Evolutionary conservation across 164 flowering plant species (phyloP).

Genomic region (Stephania japonica): DNA sequence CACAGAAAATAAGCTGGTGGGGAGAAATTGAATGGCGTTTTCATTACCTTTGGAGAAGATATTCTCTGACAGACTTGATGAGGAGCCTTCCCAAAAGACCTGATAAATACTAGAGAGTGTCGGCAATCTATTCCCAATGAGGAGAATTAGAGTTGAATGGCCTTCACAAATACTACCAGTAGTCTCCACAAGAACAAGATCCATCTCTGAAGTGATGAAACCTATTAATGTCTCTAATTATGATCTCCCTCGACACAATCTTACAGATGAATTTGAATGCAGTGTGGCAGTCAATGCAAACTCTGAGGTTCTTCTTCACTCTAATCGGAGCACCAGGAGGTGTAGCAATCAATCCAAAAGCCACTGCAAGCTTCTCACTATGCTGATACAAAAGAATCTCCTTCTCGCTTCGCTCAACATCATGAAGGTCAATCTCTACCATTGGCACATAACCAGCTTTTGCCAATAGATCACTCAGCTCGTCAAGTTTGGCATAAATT

Average conservation of each 20-base stretch:
- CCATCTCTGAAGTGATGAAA: slow-evolving; percentile 78
- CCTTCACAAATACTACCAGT: slow-evolving; percentile 38
- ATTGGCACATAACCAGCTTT: slow-evolving; percentile 11
- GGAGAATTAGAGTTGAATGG: neutral
- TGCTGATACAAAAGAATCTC: slow-evolving; percentile 52
- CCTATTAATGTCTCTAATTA: slow-evolving; percentile 67
- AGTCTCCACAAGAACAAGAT: slow-evolving; percentile 68
- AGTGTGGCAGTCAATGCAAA: slow-evolving; percentile 73
- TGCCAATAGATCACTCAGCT: slow-evolving; percentile 4
- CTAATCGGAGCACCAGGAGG: slow-evolving; percentile 55
- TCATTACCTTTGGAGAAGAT: slow-evolving; percentile 40
- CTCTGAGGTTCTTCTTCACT: slow-evolving; percentile 66
- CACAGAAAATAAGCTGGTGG: neutral
- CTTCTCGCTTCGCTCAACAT: slow-evolving; percentile 37
- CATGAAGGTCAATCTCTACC: slow-evolving; percentile 6
- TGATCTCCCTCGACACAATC: slow-evolving; percentile 52
- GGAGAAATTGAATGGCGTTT: neutral
- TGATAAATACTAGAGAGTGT: neutral
- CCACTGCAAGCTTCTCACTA: slow-evolving; percentile 85
- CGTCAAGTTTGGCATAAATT: slow-evolving; percentile 12
- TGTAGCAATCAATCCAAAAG: slow-evolving; percentile 63
- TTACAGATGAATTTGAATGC: slow-evolving; percentile 54
- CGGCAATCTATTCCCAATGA: neutral
- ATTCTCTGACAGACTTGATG: slow-evolving; percentile 30
- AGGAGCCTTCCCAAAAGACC: slow-evolving; percentile 52